phyloP scores from a whole-genome alignment of 352 stramenopile species.

The Globisporangium radiosum region DNA sequence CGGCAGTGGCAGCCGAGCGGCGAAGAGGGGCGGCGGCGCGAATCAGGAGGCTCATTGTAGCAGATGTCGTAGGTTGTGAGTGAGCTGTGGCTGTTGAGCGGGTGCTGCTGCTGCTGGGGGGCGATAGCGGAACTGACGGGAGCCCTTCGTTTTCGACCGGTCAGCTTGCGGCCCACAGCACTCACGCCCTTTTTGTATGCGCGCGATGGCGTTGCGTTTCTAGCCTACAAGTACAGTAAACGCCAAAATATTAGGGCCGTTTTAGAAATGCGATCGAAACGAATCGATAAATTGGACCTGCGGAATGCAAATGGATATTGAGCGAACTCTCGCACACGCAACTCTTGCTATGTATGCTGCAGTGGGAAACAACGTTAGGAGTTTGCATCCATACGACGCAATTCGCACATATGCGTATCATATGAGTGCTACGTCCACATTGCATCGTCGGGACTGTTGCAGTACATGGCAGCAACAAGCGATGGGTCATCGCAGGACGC shows the following conservation, averaged over 20 bases:
- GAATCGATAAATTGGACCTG: slow-evolving; percentile 4
- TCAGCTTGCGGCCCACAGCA: neutral
- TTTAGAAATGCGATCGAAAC: neutral
- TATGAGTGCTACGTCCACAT: too few species aligned
- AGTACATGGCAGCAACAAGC: too few species aligned
- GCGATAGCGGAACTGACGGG: slow-evolving; percentile 17
- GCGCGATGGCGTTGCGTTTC: slow-evolving; percentile 9
- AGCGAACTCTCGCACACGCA: too few species aligned
- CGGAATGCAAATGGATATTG: neutral
- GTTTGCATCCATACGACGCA: too few species aligned
- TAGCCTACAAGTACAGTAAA: neutral
- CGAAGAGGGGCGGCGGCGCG: slow-evolving; percentile 49
- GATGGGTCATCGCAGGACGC: too few species aligned
- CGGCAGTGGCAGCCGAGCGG: slow-evolving; percentile 19
- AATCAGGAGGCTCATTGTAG: slow-evolving; percentile 39
- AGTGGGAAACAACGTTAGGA: too few species aligned
- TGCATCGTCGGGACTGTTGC: too few species aligned
- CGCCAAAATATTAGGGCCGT: neutral
- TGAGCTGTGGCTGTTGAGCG: neutral
- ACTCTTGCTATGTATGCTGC: too few species aligned
- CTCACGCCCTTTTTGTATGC: too few species aligned
- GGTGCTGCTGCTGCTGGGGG: slow-evolving; percentile 1
- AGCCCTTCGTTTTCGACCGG: slow-evolving; percentile 12
- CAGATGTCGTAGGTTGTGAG: too few species aligned
- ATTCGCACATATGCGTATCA: too few species aligned